Conservation (phyloP, 2,329 filamentous ascomycete genomes). For the Graphiopsis chlorocephala region DNA sequence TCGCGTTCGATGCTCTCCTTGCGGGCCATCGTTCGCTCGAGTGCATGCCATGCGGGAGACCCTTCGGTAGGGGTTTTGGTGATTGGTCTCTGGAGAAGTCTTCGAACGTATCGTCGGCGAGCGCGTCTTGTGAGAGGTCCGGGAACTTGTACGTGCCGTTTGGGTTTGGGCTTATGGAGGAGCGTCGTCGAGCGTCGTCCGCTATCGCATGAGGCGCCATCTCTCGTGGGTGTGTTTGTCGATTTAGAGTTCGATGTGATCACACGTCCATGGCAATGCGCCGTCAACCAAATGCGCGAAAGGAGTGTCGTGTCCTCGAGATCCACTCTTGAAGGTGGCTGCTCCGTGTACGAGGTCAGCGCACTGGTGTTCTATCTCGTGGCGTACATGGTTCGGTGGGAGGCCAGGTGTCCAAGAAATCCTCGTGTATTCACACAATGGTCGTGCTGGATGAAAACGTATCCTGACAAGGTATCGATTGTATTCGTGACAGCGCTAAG, state of each 20-base stretch:
- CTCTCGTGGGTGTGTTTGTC: not conserved
- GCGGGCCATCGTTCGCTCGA: slow-evolving; percentile 60
- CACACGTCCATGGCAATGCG: slow-evolving; percentile 5
- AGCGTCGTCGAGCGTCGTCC: slow-evolving; percentile 28
- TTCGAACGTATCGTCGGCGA: slow-evolving; percentile 2
- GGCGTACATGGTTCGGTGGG: slow-evolving; percentile 6
- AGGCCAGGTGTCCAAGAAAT: not conserved
- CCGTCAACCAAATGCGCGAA: not conserved
- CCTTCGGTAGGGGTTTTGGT: slow-evolving; percentile 32
- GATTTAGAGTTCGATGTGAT: not conserved
- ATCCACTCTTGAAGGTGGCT: not conserved
- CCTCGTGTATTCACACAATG: not conserved
- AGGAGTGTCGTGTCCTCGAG: slow-evolving; percentile 9
- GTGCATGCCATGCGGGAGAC: slow-evolving; percentile 34
- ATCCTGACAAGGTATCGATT: not conserved
- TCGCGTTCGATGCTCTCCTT: slow-evolving; percentile 34
- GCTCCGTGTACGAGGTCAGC: slow-evolving; percentile 3
- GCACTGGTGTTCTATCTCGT: slow-evolving; percentile 10
- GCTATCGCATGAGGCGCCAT: slow-evolving; percentile 30
- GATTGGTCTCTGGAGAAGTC: slow-evolving; percentile 1
- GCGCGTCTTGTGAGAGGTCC: slow-evolving; percentile 8
- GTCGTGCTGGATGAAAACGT: not conserved
- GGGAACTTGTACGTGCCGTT: slow-evolving; percentile 24
- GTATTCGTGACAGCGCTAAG: not conserved
- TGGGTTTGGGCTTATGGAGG: slow-evolving; percentile 24